These are phyloP conservation scores for Tetrahymena thermophila DNA, from an alignment of 73 alveolate genomes.

Conservation along the genomic window DNA sequence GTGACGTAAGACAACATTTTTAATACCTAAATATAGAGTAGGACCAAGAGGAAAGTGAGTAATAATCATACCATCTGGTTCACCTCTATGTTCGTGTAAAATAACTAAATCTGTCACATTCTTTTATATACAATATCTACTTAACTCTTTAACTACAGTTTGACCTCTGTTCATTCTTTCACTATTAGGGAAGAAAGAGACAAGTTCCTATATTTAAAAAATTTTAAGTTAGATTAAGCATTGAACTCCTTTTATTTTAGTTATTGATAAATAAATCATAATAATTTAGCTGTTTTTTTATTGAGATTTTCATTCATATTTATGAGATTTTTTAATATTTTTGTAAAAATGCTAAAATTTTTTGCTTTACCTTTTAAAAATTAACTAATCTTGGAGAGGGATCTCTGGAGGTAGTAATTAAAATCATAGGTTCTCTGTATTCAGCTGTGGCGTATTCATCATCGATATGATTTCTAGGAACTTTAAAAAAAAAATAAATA, in stretches of 20 bases:
- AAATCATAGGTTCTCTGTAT: conserved; percentile 83
- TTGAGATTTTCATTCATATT: too few species aligned
- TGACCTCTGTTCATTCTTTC: conserved; percentile 96
- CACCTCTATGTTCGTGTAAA: conserved; percentile 99
- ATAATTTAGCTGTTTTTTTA: too few species aligned
- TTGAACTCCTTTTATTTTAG: too few species aligned
- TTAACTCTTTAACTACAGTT: conserved; percentile 89
- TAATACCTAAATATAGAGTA: conserved; percentile 96
- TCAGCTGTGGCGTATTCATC: conserved; percentile 94
- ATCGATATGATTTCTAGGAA: conserved; percentile 88
- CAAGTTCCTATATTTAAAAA: background rate
- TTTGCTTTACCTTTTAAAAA: conserved; percentile 91
- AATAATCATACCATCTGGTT: conserved; percentile 99
- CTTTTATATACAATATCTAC: conserved; percentile 66
- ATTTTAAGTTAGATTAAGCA: background rate
- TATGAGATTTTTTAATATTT: too few species aligned
- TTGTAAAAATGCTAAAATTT: conserved; percentile 5
- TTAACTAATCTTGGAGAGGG: conserved; percentile 92
- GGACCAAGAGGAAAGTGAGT: conserved; percentile 99
- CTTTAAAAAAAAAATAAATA: conserved; percentile 63
- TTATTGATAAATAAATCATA: too few species aligned
- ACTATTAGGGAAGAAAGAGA: conserved; percentile 80
- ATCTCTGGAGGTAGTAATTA: conserved; percentile 91
- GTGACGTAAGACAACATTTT: conserved; percentile 96
- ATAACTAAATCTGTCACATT: conserved; percentile 85